Evolutionary conservation across 257 asterid genomes (phyloP), one percentile per base, ranked within the genome.

Genomic region (Nyctanthes arbortristis): DNA sequence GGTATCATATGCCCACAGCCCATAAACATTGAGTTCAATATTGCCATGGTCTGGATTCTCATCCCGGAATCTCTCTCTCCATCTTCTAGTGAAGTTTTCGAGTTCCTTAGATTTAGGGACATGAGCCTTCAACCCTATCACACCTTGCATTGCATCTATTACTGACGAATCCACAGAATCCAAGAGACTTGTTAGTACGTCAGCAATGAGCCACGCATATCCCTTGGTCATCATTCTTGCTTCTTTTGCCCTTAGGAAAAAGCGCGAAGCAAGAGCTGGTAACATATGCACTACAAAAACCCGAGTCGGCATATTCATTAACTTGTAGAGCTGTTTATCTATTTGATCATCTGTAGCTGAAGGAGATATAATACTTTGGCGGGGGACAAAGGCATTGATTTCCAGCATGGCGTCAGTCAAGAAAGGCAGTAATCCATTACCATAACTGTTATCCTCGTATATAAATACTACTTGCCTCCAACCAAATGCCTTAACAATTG

Each of bases 121-220:
- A 22, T 76, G 43, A 49, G 84, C 77, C 74, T 71, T 83, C 78
- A 85, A 59, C 4, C 91, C 91, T 0, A 85, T 8, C 9, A 81
- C 87, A 35, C 91, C 91, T 60, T 82, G 85, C 86, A 85, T 80
- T 4, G 91, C 80, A 24, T 85, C 86, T 8, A 78, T 63, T 11
- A 73, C 76, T 4, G 40, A 65, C 13, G 70, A 37, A 71, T 78
- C 77, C 9, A 67, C 39, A 63, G 72, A 58, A 63, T 77, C 78
- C 72, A 80, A 69, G 14, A 72, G 40, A 79, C 82, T 81, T 1
- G 87, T 75, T 4, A 83, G 22, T 30, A 61, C 72, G 68, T 83
- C 92, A 28, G 89, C 69, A 59, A 79, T 66, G 5, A 86, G 71
- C 92, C 92, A 83, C 12, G 78, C 81, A 69, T 81, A 83, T 25